phyloP scores from a whole-genome alignment of 768 basidiomycete species.

The Kwoniella botswanensis region DNA sequence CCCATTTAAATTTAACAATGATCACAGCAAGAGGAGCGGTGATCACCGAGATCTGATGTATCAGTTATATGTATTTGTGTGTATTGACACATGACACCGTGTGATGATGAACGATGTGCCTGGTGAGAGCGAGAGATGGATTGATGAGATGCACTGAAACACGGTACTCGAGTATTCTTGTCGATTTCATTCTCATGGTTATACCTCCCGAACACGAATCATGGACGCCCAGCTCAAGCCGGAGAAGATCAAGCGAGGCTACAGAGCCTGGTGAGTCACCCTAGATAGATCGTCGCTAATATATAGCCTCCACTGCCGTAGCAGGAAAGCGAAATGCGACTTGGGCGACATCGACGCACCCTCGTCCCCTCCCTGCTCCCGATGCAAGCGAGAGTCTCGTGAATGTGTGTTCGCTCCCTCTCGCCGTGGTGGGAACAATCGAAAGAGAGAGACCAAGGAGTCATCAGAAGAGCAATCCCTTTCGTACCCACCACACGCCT shows the following conservation, averaged over 20 bases:
- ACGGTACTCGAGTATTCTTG: no score
- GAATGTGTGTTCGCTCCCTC: constrained; percentile 55
- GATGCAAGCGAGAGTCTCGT: constrained; percentile 52
- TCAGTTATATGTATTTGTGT: no score
- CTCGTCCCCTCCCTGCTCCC: constrained; percentile 48
- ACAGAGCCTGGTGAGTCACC: constrained; percentile 48
- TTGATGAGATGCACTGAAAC: no score
- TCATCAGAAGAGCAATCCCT: constrained; percentile 12
- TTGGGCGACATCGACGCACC: constrained; percentile 55
- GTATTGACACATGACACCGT: no score
- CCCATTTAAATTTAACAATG: no score
- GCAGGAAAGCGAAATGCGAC: constrained; percentile 56
- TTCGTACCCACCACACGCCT: constrained; percentile 3
- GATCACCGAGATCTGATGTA: no score
- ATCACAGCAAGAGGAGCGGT: no score
- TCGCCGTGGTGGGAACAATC: constrained; percentile 50
- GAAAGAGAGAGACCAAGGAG: constrained; percentile 24
- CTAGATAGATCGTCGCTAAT: neutral
- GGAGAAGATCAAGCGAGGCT: constrained; percentile 41
- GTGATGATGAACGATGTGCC: no score
- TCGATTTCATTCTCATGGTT: no score
- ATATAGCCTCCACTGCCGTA: constrained; percentile 47
- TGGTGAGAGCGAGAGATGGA: no score
- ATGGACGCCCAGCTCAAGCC: neutral
- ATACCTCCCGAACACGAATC: neutral